A percentile compares a stretch with the other conserved stretches of the same genome.
Evolutionary conservation across 352 stramenopile species (phyloP).

Genomic region (Phytophthora crassamura): DNA sequence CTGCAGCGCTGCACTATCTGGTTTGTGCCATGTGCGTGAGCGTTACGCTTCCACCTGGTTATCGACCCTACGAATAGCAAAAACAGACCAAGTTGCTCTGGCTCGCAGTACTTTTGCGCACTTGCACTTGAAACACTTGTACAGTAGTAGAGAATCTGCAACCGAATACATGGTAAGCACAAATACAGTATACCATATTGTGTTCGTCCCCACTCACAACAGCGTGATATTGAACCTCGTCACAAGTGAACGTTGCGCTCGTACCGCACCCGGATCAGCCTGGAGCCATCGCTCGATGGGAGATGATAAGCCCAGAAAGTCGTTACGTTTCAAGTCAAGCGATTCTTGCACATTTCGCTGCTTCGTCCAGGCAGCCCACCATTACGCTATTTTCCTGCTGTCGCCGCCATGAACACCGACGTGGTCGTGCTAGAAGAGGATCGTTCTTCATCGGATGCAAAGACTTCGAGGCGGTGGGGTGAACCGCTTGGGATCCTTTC

Average conservation of each 20-base stretch:
- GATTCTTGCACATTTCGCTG: conserved; percentile 19
- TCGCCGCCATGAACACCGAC: neutral
- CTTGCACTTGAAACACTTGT: no score
- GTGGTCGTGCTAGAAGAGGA: conserved; percentile 16
- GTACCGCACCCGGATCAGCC: neutral
- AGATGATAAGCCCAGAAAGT: conserved; percentile 34
- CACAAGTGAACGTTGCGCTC: neutral
- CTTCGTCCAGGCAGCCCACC: neutral
- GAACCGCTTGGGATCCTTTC: conserved; percentile 6
- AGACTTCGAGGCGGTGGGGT: neutral
- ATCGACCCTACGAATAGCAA: no score
- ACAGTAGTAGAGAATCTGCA: no score
- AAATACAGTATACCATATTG: no score
- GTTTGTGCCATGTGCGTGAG: no score
- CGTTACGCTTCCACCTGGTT: no score
- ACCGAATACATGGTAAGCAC: no score
- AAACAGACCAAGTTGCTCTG: no score
- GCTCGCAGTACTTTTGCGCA: no score
- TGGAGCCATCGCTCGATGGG: neutral
- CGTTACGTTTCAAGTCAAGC: conserved; percentile 8
- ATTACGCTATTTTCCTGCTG: conserved; percentile 4
- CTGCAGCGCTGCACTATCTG: no score
- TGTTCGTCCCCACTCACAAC: neutral
- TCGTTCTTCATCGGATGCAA: conserved; percentile 8
- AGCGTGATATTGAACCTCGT: neutral